phyloP scores from a whole-genome alignment of 768 basidiomycete genomes.

The Mycena alexandri region DNA sequence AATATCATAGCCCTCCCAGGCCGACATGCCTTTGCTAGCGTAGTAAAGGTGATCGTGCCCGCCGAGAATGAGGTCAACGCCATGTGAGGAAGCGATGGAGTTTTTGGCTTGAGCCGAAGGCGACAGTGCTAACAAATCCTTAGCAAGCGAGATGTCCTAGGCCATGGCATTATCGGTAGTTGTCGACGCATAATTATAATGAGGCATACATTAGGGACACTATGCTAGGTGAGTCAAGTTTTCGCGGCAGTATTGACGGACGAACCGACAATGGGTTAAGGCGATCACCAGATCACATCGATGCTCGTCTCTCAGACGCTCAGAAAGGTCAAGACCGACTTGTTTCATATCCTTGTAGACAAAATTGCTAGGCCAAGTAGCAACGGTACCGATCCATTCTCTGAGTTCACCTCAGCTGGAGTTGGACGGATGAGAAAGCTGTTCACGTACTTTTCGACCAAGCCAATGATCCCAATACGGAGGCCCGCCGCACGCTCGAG shows the following conservation, averaged over 20 bases:
- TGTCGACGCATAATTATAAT: not conserved
- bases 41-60: conserved; percentile 93
- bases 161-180: not conserved
- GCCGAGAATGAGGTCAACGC: conserved; percentile 86
- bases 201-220: conserved; percentile 62
- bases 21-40: conserved; percentile 71
- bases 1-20: conserved; percentile 77
- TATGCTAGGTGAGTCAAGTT: conserved; percentile 36
- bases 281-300: conserved; percentile 88
- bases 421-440: not conserved
- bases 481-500: conserved; percentile 79
- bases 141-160: conserved; percentile 81
- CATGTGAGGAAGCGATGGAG: conserved; percentile 69
- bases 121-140: conserved; percentile 70
- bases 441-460: conserved; percentile 85
- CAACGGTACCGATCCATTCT: conserved; percentile 90
- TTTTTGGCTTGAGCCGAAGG: conserved; percentile 61
- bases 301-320: conserved; percentile 75
- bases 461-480: conserved; percentile 84
- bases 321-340: conserved; percentile 79
- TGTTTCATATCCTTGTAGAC: conserved; percentile 81
- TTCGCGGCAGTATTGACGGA: conserved; percentile 3
- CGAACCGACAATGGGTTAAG: conserved; percentile 84
- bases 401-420: conserved; percentile 51
- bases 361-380: conserved; percentile 89